A percentile compares a stretch with the other conserved stretches of the same genome.
phyloP scores from a whole-genome alignment of 2,329 filamentous ascomycete genomes.

The Zymoseptoria crescenta region DNA sequence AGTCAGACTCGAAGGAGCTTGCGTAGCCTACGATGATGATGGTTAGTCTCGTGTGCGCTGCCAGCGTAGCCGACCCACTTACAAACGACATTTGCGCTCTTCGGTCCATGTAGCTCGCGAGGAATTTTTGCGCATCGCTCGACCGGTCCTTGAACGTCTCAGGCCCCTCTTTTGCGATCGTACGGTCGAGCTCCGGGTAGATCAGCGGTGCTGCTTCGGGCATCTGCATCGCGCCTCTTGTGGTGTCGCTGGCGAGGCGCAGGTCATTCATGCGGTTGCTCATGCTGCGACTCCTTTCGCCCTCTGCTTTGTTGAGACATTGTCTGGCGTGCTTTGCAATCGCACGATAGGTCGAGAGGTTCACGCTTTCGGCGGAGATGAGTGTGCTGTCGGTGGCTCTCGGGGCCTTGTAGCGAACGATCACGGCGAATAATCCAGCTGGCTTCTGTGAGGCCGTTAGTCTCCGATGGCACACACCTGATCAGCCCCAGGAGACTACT shows the following conservation, averaged over 20 bases:
- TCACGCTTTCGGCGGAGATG: constrained; percentile 24
- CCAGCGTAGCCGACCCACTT: constrained; percentile 5
- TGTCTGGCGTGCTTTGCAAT: constrained; percentile 20
- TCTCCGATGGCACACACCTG: not conserved
- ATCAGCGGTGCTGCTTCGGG: constrained; percentile 44
- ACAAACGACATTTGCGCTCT: constrained; percentile 42
- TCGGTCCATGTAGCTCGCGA: constrained; percentile 45
- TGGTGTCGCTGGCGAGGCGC: constrained; percentile 32
- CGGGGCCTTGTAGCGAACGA: constrained; percentile 37
- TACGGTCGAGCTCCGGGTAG: constrained; percentile 39
- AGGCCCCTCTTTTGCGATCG: constrained; percentile 13
- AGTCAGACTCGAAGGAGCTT: constrained; percentile 37
- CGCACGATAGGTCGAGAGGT: constrained; percentile 31
- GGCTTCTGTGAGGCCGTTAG: constrained; percentile 30
- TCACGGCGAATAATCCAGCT: constrained; percentile 46
- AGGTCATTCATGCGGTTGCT: constrained; percentile 29
- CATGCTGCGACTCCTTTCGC: constrained; percentile 7
- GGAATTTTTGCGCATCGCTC: constrained; percentile 30
- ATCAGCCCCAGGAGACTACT: not conserved
- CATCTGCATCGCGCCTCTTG: constrained; percentile 36
- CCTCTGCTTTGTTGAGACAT: constrained; percentile 2
- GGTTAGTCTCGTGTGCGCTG: not conserved
- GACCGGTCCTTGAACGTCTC: constrained; percentile 25
- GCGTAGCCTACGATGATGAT: constrained; percentile 24
- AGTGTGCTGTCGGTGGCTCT: constrained; percentile 4